A percentile compares a stretch with the other conserved stretches of the same genome.
Conservation (phyloP, 164 flowering plant species). For the Houttuynia cordata region DNA sequence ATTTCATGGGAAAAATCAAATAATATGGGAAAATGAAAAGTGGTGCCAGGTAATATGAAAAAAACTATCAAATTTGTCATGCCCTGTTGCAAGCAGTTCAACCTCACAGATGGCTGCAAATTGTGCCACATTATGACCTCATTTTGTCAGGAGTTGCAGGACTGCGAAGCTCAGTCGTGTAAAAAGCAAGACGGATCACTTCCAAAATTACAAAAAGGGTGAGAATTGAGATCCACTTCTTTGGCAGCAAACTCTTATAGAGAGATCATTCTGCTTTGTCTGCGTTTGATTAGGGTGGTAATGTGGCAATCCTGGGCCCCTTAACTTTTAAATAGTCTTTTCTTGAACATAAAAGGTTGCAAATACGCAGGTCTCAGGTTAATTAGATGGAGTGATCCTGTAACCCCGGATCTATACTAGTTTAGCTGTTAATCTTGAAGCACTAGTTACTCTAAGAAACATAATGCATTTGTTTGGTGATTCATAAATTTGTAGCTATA, state of each 20-base stretch:
- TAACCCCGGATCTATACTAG: no score
- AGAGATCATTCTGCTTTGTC: not conserved
- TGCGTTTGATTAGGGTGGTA: not conserved
- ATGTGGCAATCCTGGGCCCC: no score
- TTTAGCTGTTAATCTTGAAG: no score
- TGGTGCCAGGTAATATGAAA: no score
- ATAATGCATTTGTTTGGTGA: not conserved
- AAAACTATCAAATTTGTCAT: not conserved
- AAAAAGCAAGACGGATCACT: constrained; percentile 69
- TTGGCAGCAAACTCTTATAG: not conserved
- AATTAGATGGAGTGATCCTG: no score
- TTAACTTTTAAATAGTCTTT: no score
- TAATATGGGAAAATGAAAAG: no score
- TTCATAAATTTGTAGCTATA: no score
- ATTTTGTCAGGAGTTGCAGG: constrained; percentile 92
- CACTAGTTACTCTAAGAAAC: no score
- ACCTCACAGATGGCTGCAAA: constrained; percentile 66
- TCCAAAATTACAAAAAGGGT: constrained; percentile 36
- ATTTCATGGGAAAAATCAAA: no score
- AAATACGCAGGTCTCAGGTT: no score
- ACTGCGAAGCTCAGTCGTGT: constrained; percentile 64
- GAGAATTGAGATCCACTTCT: not conserved
- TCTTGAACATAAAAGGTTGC: no score
- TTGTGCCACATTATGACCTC: constrained; percentile 86
- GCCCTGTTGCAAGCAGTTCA: constrained; percentile 34